phyloP scores from a whole-genome alignment of 148 eudicot species.

The Vaccinium myrtillus region DNA sequence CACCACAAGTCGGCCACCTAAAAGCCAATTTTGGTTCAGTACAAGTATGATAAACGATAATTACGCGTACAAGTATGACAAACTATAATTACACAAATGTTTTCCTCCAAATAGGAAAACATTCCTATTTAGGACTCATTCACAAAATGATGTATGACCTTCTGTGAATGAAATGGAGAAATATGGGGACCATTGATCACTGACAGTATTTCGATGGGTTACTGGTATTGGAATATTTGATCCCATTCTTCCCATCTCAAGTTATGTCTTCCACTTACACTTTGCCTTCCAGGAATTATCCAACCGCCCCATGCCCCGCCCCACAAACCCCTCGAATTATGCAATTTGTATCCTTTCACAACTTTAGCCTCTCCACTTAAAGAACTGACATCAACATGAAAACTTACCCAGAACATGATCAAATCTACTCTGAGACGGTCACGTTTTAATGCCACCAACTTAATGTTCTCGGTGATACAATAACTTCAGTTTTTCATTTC shows the following conservation, averaged over 20 bases:
- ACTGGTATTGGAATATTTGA: neutral
- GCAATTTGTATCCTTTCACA: neutral
- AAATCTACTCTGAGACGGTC: neutral
- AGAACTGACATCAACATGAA: neutral
- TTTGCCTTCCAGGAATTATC: conserved; percentile 5
- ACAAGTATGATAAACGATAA: neutral
- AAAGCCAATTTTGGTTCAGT: conserved; percentile 21
- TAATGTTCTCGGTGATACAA: neutral
- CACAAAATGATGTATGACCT: neutral
- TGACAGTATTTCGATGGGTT: neutral
- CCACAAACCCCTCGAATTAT: neutral
- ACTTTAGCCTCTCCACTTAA: neutral
- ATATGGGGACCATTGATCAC: conserved; percentile 7
- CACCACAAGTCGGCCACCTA: conserved; percentile 83
- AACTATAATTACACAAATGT: neutral
- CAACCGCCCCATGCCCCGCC: neutral
- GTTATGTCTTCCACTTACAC: neutral
- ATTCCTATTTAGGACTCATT: neutral
- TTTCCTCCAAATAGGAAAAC: neutral
- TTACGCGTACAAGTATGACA: neutral
- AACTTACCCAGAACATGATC: neutral
- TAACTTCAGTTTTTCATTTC: neutral
- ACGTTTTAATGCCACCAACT: neutral
- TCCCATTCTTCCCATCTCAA: neutral
- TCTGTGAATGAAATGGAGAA: neutral